Base-by-base conservation (phyloP, 768 basidiomycete species). In the Amanita pseudoporphyria region DNA sequence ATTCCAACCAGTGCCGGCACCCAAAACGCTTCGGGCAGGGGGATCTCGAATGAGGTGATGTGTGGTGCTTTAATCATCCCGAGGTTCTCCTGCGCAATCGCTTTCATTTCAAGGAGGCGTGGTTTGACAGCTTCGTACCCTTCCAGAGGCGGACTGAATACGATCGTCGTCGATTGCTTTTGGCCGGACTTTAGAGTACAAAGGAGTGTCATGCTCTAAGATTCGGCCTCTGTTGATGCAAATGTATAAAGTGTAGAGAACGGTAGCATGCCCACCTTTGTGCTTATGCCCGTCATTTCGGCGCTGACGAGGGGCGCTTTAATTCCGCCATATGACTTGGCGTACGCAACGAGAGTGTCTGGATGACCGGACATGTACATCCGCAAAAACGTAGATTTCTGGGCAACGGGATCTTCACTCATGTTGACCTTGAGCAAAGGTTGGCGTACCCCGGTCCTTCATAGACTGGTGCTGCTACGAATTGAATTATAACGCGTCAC, bases 321-420 rank as follows among this genome's bases (percentile, higher is more conserved):
- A 9, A 87, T 72, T 54, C 82, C 79, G 7, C 83, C 86, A 57
- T 73, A 87, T 72, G 83, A 77, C 55, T 82, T 85, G 36, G 84
- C 85, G 56, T 89, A 92, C 3, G 85, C 85, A 31, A 91, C 85
- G 55, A 91, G 70, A 1, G 88, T 90, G 59, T 90, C 87, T 0
- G 84, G 84, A 58, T 90, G 89, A 53, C 70, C 79, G 26, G 77
- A 82, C 88, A 90, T 91, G 69, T 91, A 92, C 77, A 80, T 84
- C 62, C 78, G 77, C 37, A 91, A 71, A 61, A 88, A 92, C 1
- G 68, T 70, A 16, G 87, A 87, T 57, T 83, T 85, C 9, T 79
- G 78, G 10, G 83, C 82, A 0, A 89, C 85, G 7, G 85, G 77
- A 60, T 90, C 87, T 18, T 14, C 40, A 13, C 21, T 9, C 49